These are phyloP conservation scores for Dissophora ornata DNA, from an alignment of 192 early-diverging fungal genomes.

Conservation along the genomic window DNA sequence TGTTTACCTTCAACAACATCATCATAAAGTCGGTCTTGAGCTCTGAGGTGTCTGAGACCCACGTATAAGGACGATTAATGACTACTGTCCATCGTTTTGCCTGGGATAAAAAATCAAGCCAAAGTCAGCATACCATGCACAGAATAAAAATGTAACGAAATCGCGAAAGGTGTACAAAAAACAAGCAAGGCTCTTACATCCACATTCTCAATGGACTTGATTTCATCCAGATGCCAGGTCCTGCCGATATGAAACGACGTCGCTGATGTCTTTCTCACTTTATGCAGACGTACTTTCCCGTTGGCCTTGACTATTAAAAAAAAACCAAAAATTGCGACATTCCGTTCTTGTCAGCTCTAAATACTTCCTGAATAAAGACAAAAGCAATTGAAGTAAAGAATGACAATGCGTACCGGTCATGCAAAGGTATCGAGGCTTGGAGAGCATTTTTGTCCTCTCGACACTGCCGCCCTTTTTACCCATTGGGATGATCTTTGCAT, in stretches of 20 bases:
- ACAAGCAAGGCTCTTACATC: too few relatives aligned
- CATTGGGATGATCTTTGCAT: conserved; percentile 18
- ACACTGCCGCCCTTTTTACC: conserved; percentile 30
- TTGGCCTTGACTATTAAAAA: conserved; percentile 47
- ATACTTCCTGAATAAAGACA: too few relatives aligned
- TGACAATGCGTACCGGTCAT: conserved; percentile 56
- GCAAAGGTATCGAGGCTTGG: conserved; percentile 65
- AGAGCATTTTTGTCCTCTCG: conserved; percentile 54
- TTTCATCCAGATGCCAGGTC: conserved; percentile 66
- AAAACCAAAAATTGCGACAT: conserved; percentile 6
- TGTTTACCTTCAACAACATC: conserved; percentile 56
- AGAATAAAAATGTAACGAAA: too few relatives aligned
- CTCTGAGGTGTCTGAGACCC: conserved; percentile 59
- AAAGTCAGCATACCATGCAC: too few relatives aligned
- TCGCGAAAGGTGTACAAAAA: too few relatives aligned
- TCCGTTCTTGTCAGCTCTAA: too few relatives aligned
- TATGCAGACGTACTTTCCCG: conserved; percentile 60
- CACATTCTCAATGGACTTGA: conserved; percentile 59
- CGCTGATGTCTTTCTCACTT: conserved; percentile 61
- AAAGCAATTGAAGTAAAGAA: background rate
- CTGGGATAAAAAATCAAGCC: conserved; percentile 25
- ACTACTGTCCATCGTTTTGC: conserved; percentile 60
- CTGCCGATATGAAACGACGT: conserved; percentile 66
- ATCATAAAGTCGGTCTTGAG: conserved; percentile 64
- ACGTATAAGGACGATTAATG: conserved; percentile 62